These are phyloP conservation scores for Exophiala bonariae DNA, from an alignment of 2,329 filamentous ascomycete genomes.

Conservation along the genomic window DNA sequence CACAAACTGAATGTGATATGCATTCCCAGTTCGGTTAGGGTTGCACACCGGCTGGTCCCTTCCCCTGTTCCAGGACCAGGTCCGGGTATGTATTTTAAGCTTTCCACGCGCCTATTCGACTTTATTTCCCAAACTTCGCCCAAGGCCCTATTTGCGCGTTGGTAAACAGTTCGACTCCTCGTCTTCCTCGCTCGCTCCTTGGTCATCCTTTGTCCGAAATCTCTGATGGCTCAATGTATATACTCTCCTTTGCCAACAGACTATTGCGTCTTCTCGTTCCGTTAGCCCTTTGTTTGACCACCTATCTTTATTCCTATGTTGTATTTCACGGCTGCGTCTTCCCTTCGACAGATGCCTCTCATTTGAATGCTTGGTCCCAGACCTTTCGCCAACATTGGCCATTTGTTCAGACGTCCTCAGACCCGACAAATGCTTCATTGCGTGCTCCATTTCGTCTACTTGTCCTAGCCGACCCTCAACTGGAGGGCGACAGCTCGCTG, in stretches of 20 bases:
- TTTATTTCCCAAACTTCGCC: no score
- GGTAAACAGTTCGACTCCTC: neutral
- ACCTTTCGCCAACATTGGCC: constrained; percentile 38
- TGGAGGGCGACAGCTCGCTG: constrained; percentile 88
- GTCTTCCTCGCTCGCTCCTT: neutral
- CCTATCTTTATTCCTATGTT: constrained; percentile 87
- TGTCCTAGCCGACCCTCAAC: constrained; percentile 85
- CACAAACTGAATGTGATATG: no score
- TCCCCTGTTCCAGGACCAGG: no score
- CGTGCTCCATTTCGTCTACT: constrained; percentile 80
- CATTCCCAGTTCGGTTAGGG: no score
- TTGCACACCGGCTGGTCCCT: no score
- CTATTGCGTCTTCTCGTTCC: constrained; percentile 58
- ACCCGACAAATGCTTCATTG: neutral
- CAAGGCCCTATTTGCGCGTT: no score
- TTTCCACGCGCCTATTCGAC: no score
- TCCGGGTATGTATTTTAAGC: no score
- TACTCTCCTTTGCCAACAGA: constrained; percentile 20
- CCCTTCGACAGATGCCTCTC: constrained; percentile 52
- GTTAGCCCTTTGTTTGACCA: constrained; percentile 66
- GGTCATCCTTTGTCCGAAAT: constrained; percentile 17
- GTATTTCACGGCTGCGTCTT: constrained; percentile 79
- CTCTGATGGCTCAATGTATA: constrained; percentile 22
- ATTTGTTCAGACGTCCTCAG: constrained; percentile 20
- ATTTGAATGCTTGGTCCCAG: constrained; percentile 31